Evolutionary conservation across 345 rosid species (phyloP), one percentile per base, ranked within the genome.

Genomic region (Iberis pinnata): DNA sequence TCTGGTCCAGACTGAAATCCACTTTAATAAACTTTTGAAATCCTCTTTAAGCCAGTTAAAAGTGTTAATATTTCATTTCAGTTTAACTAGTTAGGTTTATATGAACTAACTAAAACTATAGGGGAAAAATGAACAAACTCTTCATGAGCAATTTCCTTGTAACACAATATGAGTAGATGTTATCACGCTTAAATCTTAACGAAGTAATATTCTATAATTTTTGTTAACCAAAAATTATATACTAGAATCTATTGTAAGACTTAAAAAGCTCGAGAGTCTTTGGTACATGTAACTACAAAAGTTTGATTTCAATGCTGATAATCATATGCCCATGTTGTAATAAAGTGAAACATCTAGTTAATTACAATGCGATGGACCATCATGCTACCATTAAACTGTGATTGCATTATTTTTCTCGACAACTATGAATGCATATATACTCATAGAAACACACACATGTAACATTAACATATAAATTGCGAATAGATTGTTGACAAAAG

Each of bases 271-370:
- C 12, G 37, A 12, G 26, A 41, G 49, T 20, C 51, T 47, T 12
- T 32, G 5, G 37, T 31, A 40, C 19, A 47, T 45, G 15, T 38
- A 40, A 22, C 59, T 48, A 48, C 51, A 32, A 56, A 45, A 54
- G 43, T 26, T 43, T 36, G 3, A 7, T 5, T 3, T 46, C 40
- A 64, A 46, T 64, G 50, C 56, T 49, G 15, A 48, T 8, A 65
- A 65, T 65, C 14, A 65, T 65, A 49, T 58, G 47, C 25, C 43
- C 11, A 10, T 65, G 64, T 65, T 43, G 41, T 42, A 43, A 4
- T 50, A 58, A 58, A 50, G 70, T 17, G 53, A 36, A 50, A 45
- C 64, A 65, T 65, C 17, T 40, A 2, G 58, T 64, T 42, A n/a
- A n/a, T 22, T 22, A 24, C 56, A 64, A 29, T 31, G 43, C 5